phyloP scores from a whole-genome alignment of 164 flowering plant genomes.

The Stephania yunnanensis region DNA sequence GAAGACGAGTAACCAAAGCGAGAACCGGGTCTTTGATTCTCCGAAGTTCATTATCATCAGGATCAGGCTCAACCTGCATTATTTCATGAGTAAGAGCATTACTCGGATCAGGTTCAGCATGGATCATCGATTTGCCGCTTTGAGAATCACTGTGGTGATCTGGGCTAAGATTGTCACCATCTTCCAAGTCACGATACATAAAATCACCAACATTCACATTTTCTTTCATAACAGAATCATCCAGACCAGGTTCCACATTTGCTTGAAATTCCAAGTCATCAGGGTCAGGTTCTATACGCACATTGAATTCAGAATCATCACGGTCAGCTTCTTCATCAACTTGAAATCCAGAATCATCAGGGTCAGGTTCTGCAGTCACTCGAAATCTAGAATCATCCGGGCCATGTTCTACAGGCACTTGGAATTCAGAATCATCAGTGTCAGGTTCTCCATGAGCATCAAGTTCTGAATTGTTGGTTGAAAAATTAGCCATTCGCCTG shows the following conservation, averaged over 20 bases:
- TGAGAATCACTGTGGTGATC: constrained; percentile 38
- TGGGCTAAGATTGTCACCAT: constrained; percentile 22
- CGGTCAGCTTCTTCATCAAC: constrained; percentile 7
- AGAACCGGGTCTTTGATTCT: constrained; percentile 76
- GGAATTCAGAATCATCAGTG: background rate
- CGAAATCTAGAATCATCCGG: background rate
- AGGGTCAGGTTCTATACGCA: constrained; percentile 35
- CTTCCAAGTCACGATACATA: constrained; percentile 25
- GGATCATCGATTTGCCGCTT: constrained; percentile 11
- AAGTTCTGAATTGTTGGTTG: constrained; percentile 16
- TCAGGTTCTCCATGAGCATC: constrained; percentile 9
- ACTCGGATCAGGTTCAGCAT: constrained; percentile 30
- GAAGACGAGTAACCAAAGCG: constrained; percentile 49
- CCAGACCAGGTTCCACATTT: constrained; percentile 15
- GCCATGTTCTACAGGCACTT: constrained; percentile 13
- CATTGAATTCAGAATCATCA: constrained; percentile 7
- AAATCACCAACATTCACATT: constrained; percentile 5
- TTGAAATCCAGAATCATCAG: constrained; percentile 31
- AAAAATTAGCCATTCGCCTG: constrained; percentile 37
- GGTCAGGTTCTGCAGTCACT: constrained; percentile 35
- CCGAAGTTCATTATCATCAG: constrained; percentile 56
- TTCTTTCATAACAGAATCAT: constrained; percentile 10
- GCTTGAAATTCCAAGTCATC: constrained; percentile 28
- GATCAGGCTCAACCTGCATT: constrained; percentile 41
- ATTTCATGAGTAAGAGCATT: too few relatives aligned